These are phyloP conservation scores for Colletotrichum navitas DNA, from an alignment of 2,329 filamentous ascomycete species.

Conservation along the genomic window DNA sequence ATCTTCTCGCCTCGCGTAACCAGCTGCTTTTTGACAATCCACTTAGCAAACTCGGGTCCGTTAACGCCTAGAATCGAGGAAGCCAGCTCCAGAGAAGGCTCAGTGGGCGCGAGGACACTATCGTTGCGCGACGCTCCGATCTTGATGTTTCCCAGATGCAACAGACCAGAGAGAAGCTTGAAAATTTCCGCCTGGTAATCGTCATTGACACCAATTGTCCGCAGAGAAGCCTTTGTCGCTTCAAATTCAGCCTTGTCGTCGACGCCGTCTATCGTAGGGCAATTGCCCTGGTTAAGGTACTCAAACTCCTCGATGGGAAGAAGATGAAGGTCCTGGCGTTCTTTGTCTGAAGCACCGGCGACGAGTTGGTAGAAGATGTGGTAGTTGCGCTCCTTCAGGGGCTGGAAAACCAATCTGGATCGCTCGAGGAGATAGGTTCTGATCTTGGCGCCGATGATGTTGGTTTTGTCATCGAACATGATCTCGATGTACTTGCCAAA, in stretches of 20 bases:
- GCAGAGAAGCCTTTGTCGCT: slow-evolving; percentile 86
- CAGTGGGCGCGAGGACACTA: slow-evolving; percentile 82
- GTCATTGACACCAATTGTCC: slow-evolving; percentile 85
- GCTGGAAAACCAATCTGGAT: slow-evolving; percentile 96
- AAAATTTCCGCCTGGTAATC: slow-evolving; percentile 87
- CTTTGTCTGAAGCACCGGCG: slow-evolving; percentile 87
- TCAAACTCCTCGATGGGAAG: slow-evolving; percentile 91
- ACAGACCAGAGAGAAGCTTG: slow-evolving; percentile 86
- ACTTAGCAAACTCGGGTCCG: slow-evolving; percentile 88
- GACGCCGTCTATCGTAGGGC: slow-evolving; percentile 91
- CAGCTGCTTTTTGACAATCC: slow-evolving; percentile 99
- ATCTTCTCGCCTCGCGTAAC: slow-evolving; percentile 98
- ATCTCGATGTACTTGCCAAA: slow-evolving; percentile 99
- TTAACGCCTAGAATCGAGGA: slow-evolving; percentile 90
- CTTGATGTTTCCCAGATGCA: slow-evolving; percentile 97
- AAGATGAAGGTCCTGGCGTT: slow-evolving; percentile 84
- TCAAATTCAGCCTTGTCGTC: slow-evolving; percentile 96
- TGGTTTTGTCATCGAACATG: slow-evolving; percentile 95
- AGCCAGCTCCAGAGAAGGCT: slow-evolving; percentile 85
- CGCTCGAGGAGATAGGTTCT: slow-evolving; percentile 95
- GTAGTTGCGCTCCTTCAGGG: slow-evolving; percentile 97
- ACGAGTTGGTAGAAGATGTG: slow-evolving; percentile 99
- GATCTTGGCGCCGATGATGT: slow-evolving; percentile 98
- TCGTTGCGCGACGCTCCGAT: slow-evolving; percentile 92
- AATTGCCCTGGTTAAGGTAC: slow-evolving; percentile 95